Evolutionary conservation across 768 basidiomycete genomes (phyloP).

Genomic region (Antrodiella citrinella): DNA sequence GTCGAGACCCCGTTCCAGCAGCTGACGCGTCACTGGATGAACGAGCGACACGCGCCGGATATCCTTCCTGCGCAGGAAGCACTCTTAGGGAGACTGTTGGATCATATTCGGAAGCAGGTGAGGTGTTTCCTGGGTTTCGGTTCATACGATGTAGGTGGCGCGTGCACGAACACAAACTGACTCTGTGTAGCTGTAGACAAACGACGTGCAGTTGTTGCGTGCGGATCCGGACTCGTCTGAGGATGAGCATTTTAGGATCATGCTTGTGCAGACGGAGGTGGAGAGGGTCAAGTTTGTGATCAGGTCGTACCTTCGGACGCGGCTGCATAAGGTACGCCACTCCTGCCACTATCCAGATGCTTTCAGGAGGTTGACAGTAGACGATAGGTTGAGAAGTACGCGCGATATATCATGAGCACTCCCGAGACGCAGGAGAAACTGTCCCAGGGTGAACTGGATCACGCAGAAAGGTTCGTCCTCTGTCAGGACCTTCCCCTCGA

Average conservation of each 20-base stretch:
- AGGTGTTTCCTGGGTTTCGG: conserved; percentile 12
- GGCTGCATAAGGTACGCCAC: conserved; percentile 68
- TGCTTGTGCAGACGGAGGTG: conserved; percentile 91
- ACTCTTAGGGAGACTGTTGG: conserved; percentile 55
- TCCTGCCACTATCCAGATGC: not conserved
- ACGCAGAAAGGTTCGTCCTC: conserved; percentile 72
- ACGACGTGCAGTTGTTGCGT: conserved; percentile 67
- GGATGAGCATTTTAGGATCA: conserved; percentile 88
- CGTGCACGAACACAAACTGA: conserved; percentile 2
- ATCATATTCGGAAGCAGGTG: conserved; percentile 81
- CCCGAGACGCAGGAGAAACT: conserved; percentile 69
- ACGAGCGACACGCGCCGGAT: conserved; percentile 78
- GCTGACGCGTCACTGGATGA: conserved; percentile 78
- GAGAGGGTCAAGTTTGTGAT: conserved; percentile 92
- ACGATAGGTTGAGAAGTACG: conserved; percentile 71
- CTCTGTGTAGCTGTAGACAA: conserved; percentile 43
- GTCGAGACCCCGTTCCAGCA: conserved; percentile 56
- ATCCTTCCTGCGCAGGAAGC: conserved; percentile 67
- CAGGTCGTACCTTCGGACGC: conserved; percentile 79
- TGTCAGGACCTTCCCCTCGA: not conserved
- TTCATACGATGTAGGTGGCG: not conserved
- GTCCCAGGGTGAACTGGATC: conserved; percentile 74
- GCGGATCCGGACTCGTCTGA: conserved; percentile 81
- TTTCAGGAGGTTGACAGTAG: not conserved
- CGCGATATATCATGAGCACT: conserved; percentile 67